phyloP scores from a whole-genome alignment of 2,329 filamentous ascomycete species.

The Madurella mycetomatis region DNA sequence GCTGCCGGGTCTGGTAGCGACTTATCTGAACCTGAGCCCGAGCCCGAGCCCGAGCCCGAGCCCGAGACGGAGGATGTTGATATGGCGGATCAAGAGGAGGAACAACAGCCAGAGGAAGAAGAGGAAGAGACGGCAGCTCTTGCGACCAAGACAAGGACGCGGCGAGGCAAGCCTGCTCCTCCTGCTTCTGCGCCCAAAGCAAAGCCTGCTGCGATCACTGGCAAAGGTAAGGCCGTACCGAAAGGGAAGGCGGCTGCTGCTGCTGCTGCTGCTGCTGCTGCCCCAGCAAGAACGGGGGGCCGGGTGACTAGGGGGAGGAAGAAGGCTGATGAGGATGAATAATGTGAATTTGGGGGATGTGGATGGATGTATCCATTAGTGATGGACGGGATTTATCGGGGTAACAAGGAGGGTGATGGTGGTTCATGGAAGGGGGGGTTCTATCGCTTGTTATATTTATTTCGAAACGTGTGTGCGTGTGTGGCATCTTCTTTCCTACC shows the following conservation, averaged over 20 bases:
- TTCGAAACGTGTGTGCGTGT: no score
- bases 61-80: conserved; percentile 8
- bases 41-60: conserved; percentile 11
- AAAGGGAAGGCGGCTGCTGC: conserved; percentile 14
- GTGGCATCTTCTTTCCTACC: no score
- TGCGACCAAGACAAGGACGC: not conserved
- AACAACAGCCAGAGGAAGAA: conserved; percentile 4
- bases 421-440: no score
- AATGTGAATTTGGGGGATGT: not conserved
- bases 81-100: conserved; percentile 8
- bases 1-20: not conserved
- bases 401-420: no score
- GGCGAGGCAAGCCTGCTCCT: not conserved
- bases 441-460: no score
- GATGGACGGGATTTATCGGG: no score
- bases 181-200: not conserved
- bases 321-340: conserved; percentile 1
- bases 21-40: conserved; percentile 4
- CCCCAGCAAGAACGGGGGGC: conserved; percentile 3
- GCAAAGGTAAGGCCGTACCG: conserved; percentile 4
- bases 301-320: conserved; percentile 16
- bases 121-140: conserved; percentile 2
- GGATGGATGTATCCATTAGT: not conserved
- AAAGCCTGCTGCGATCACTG: not conserved
- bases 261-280: conserved; percentile 1